phyloP scores from a whole-genome alignment of 2,329 filamentous ascomycete genomes.

The Exophiala oligosperma region DNA sequence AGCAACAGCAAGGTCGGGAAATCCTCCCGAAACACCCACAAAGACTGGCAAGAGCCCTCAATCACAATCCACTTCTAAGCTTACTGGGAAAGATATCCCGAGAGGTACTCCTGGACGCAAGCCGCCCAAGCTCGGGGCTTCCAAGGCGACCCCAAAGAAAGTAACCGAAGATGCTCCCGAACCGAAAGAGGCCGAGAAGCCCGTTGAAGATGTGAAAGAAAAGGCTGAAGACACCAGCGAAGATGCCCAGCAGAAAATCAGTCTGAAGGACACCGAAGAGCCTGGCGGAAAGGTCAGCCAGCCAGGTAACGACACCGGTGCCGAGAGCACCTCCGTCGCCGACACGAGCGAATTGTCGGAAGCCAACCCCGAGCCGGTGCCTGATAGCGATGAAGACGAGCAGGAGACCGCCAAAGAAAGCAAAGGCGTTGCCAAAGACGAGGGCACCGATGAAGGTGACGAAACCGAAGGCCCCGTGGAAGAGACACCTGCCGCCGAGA shows the following conservation, averaged over 20 bases:
- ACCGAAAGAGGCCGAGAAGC: constrained; percentile 20
- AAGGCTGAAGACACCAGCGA: constrained; percentile 24
- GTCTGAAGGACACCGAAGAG: constrained; percentile 28
- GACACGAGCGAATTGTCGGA: constrained; percentile 29
- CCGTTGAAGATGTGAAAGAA: constrained; percentile 14
- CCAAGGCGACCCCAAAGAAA: constrained; percentile 28
- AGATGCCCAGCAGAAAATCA: constrained; percentile 21
- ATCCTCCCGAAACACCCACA: constrained; percentile 31
- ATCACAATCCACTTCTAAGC: constrained; percentile 30
- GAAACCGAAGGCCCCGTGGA: constrained; percentile 46
- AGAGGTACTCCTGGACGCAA: constrained; percentile 18
- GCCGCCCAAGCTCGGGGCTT: constrained; percentile 29
- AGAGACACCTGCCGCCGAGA: constrained; percentile 25
- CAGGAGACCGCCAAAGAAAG: constrained; percentile 13
- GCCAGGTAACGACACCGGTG: constrained; percentile 28
- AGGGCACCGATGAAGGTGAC: constrained; percentile 24
- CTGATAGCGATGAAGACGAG: constrained; percentile 25
- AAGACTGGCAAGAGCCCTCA: constrained; percentile 31
- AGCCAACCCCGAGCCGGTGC: constrained; percentile 27
- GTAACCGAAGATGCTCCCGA: constrained; percentile 16
- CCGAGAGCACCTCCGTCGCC: constrained; percentile 23
- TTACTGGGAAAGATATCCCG: constrained; percentile 23
- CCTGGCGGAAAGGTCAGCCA: constrained; percentile 16
- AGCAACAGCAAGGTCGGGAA: constrained; percentile 24
- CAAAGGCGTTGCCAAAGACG: constrained; percentile 23